Evolutionary conservation across 352 stramenopile species (phyloP), one percentile per base, ranked within the genome.

Genomic region (Aphanomyces stellatus): DNA sequence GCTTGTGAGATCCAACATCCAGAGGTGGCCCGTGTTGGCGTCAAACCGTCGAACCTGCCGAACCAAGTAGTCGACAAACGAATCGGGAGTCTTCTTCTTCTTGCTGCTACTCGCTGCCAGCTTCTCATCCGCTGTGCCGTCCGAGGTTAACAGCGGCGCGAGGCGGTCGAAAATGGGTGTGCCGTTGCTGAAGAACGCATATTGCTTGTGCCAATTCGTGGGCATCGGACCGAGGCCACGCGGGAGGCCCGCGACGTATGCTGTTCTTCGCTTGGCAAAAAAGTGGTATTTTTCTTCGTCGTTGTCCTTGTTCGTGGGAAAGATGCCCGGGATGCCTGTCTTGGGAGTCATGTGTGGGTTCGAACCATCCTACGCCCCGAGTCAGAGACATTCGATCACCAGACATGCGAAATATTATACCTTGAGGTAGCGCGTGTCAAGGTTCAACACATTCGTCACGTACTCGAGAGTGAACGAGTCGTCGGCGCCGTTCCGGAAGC

Each of bases 111-210:
- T 11, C 40, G 48, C 37, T 66, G n/a, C 3, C n/a, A 53, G 15
- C 28, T 40, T 48, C 61, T 48, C 17, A 2, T 61, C 46, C 4
- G 59, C 63, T 33, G 28, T n/a, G n/a, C n/a, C n/a, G 4, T 43
- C 35, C 17, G 15, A 37, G 8, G 11, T 28, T 11, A 33, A 10
- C 33, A 41, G 17, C 15, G 79, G 71, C 11, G 75, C 72, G 1
- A 90, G 48, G 48, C 88, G 75, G 41, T 95, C 82, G 74, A 93
- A 93, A 59, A 79, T 74, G 31, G 87, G 74, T 17, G 81, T 82
- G 56, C 88, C 91, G 71, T 93, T 81, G 15, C 78, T 88, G 72
- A 95, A 95, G 30, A 79, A 81, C 28, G 84, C 91, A 61, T 94
- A 94, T 62, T 94, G 86, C 41, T 87, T 62, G 71, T 94, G 86